Evolutionary conservation across 192 early-diverging fungal species (phyloP).

Genomic region (Pilaira anomala): DNA sequence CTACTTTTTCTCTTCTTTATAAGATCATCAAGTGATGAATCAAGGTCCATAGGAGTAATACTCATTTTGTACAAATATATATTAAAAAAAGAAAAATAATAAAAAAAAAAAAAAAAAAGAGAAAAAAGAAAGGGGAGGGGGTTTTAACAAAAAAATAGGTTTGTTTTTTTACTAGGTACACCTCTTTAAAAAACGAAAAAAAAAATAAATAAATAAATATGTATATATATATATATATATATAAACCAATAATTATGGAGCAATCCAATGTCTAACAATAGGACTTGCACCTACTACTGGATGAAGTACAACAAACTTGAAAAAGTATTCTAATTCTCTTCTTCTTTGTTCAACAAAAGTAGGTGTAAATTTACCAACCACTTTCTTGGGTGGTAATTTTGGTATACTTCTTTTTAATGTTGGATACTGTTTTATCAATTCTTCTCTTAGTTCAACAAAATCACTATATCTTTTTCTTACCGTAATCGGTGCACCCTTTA

Average conservation of each 20-base stretch:
- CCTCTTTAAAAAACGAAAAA: background rate
- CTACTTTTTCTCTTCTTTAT: conserved; percentile 33
- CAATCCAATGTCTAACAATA: conserved; percentile 49
- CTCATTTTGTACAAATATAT: background rate
- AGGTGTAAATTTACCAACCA: conserved; percentile 45
- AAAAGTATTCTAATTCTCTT: conserved; percentile 51
- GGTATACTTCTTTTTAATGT: conserved; percentile 40
- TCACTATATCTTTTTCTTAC: conserved; percentile 49
- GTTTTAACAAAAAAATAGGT: background rate
- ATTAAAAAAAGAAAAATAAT: background rate
- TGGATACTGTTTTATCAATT: conserved; percentile 36
- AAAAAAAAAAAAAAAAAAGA: background rate
- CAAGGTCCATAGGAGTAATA: conserved; percentile 33
- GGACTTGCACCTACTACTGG: conserved; percentile 42
- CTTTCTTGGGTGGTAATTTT: conserved; percentile 49
- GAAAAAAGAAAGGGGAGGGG: background rate
- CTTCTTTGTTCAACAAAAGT: conserved; percentile 49
- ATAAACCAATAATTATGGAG: conserved; percentile 20
- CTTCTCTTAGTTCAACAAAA: conserved; percentile 42
- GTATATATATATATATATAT: background rate
- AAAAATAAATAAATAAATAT: conserved; percentile 6
- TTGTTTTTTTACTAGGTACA: background rate
- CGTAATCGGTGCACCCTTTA: conserved; percentile 34
- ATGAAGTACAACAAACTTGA: conserved; percentile 51
- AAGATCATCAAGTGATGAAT: conserved; percentile 41